These are phyloP conservation scores for Lachnellula suecica DNA, from an alignment of 2,329 filamentous ascomycete species.

Conservation along the genomic window DNA sequence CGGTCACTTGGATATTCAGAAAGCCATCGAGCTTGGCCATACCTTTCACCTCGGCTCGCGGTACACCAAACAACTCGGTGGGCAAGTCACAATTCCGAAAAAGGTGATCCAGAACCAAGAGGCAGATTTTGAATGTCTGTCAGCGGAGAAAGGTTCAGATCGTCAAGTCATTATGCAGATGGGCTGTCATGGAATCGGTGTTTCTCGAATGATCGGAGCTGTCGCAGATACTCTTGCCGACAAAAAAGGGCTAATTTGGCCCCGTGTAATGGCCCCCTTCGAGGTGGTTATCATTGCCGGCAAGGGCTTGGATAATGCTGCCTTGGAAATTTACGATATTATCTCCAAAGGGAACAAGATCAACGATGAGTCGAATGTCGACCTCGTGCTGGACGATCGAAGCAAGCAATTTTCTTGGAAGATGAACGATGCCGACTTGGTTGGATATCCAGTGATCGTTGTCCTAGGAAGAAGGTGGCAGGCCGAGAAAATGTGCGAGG, in stretches of 20 bases:
- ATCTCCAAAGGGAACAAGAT: slow-evolving; percentile 35
- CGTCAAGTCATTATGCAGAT: slow-evolving; percentile 69
- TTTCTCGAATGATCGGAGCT: slow-evolving; percentile 86
- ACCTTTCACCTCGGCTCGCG: slow-evolving; percentile 92
- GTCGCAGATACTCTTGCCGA: slow-evolving; percentile 77
- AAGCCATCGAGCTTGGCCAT: slow-evolving; percentile 87
- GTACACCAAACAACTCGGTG: slow-evolving; percentile 75
- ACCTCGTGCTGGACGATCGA: slow-evolving; percentile 75
- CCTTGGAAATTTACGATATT: slow-evolving; percentile 61
- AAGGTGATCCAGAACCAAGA: slow-evolving; percentile 22
- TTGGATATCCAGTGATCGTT: slow-evolving; percentile 83
- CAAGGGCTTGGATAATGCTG: slow-evolving; percentile 46
- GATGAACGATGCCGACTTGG: slow-evolving; percentile 82
- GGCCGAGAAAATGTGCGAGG: slow-evolving; percentile 26
- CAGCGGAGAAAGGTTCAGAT: neutral
- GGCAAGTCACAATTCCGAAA: slow-evolving; percentile 52
- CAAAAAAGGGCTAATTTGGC: slow-evolving; percentile 80
- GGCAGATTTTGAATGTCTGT: slow-evolving; percentile 2
- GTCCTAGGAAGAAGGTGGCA: slow-evolving; percentile 73
- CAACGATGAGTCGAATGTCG: slow-evolving; percentile 40
- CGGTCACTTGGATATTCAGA: slow-evolving; percentile 63
- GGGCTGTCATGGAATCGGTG: slow-evolving; percentile 95
- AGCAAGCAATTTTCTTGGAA: slow-evolving; percentile 74
- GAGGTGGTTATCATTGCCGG: slow-evolving; percentile 67
- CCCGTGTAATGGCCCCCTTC: slow-evolving; percentile 80